Conservation (phyloP, 2,329 filamentous ascomycete species). For the Fusarium multiceps region DNA sequence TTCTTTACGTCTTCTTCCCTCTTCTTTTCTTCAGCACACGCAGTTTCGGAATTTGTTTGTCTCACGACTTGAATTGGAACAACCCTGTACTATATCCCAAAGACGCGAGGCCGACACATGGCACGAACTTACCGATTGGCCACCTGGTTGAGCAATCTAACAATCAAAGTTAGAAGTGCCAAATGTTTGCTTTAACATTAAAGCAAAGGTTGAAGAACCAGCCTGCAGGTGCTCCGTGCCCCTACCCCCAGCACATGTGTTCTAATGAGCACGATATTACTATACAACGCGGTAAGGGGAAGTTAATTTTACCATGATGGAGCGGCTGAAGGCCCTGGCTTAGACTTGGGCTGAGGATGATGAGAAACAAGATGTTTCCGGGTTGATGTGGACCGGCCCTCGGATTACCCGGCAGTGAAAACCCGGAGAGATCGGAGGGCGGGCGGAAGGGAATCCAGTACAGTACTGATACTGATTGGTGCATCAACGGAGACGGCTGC, state of each 20-base stretch:
- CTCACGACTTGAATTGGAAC: neutral
- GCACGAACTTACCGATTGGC: neutral
- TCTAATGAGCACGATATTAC: slow-evolving; percentile 2
- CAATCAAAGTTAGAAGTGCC: neutral
- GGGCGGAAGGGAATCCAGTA: slow-evolving; percentile 1
- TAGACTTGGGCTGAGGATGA: slow-evolving; percentile 1
- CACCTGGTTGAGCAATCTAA: neutral
- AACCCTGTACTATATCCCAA: neutral
- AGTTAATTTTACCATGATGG: slow-evolving; percentile 3
- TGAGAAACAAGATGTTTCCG: slow-evolving; percentile 2
- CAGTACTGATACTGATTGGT: slow-evolving; percentile 6
- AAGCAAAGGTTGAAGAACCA: slow-evolving; percentile 21
- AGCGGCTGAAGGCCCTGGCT: slow-evolving; percentile 26
- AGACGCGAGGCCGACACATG: neutral
- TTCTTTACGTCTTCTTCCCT: slow-evolving; percentile 15
- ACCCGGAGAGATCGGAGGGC: slow-evolving; percentile 6
- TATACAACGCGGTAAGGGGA: neutral
- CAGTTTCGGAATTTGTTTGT: neutral
- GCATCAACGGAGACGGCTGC: slow-evolving; percentile 8
- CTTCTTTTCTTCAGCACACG: slow-evolving; percentile 7
- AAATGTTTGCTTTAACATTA: slow-evolving; percentile 25
- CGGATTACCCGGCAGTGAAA: slow-evolving; percentile 21
- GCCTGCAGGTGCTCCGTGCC: slow-evolving; percentile 29
- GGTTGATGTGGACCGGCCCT: slow-evolving; percentile 3
- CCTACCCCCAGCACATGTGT: slow-evolving; percentile 4